Percentiles rank a stretch among this genome's conserved stretches.
Evolutionary conservation across 176 grass and related monocot genomes (phyloP).

Genomic region (Musa itinerans): DNA sequence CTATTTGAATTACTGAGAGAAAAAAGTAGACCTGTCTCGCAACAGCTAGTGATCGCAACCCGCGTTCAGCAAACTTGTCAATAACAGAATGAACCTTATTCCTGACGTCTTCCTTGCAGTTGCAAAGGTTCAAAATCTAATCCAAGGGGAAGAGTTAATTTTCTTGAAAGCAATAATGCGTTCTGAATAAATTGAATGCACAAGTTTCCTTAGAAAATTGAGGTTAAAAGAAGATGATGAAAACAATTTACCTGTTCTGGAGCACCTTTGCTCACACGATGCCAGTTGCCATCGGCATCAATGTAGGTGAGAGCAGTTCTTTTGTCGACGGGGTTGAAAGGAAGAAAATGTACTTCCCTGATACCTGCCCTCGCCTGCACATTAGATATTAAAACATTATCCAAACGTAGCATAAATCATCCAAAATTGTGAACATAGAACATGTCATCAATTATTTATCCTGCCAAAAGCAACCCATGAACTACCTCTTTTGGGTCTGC

Average conservation of each 20-base stretch:
- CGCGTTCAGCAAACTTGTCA: slow-evolving; percentile 83
- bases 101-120: slow-evolving; percentile 34
- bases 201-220: not conserved
- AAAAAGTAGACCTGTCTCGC: slow-evolving; percentile 44
- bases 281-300: slow-evolving; percentile 37
- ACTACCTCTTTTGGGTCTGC: slow-evolving; percentile 56
- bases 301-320: slow-evolving; percentile 88
- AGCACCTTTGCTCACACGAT: slow-evolving; percentile 89
- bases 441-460: not conserved
- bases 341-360: slow-evolving; percentile 68
- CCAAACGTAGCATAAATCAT: not conserved
- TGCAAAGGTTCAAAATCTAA: slow-evolving; percentile 65
- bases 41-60: slow-evolving; percentile 67
- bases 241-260: slow-evolving; percentile 49
- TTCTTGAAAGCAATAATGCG: not conserved
- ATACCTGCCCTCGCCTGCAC: slow-evolving; percentile 65
- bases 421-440: not conserved
- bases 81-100: slow-evolving; percentile 55
- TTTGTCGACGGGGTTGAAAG: slow-evolving; percentile 96
- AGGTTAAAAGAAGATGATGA: not conserved
- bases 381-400: not conserved
- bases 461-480: not conserved
- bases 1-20: not conserved
- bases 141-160: not conserved
- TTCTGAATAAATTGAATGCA: not conserved